phyloP scores from a whole-genome alignment of 2,329 filamentous ascomycete species.

The Nigrograna mackinnonii region DNA sequence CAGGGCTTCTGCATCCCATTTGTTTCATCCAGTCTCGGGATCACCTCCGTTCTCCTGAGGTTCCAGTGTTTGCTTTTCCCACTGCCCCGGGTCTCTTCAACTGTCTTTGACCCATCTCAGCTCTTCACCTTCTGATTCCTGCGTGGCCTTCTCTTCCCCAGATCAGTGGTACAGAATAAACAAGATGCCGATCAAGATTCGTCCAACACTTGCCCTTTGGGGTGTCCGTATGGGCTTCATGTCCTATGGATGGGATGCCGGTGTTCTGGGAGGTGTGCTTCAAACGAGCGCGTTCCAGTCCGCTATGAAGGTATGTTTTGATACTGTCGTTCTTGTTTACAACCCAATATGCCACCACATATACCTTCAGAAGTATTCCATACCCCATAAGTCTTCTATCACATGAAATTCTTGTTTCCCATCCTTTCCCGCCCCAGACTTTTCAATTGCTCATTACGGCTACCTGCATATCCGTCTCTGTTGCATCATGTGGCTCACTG shows the following conservation, averaged over 20 bases:
- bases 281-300: slow-evolving; percentile 30
- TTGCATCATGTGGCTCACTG: too few species aligned
- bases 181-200: slow-evolving; percentile 9
- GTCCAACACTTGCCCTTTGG: slow-evolving; percentile 11
- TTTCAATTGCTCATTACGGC: neutral
- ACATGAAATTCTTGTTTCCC: neutral
- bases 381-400: too few species aligned
- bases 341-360: too few species aligned
- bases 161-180: too few species aligned
- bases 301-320: slow-evolving; percentile 27
- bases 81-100: too few species aligned
- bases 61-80: slow-evolving; percentile 1
- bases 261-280: slow-evolving; percentile 37
- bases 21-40: slow-evolving; percentile 3
- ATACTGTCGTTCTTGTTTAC: too few species aligned
- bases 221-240: slow-evolving; percentile 32
- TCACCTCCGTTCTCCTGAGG: too few species aligned
- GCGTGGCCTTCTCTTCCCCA: too few species aligned
- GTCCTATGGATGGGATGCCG: slow-evolving; percentile 40
- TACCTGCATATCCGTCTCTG: too few species aligned
- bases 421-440: neutral
- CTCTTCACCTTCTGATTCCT: too few species aligned
- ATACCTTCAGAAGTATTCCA: too few species aligned
- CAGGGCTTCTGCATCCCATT: slow-evolving; percentile 1
- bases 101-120: neutral